These are phyloP conservation scores for Geosmithia putterillii DNA, from an alignment of 2,329 filamentous ascomycete genomes.

Conservation along the genomic window DNA sequence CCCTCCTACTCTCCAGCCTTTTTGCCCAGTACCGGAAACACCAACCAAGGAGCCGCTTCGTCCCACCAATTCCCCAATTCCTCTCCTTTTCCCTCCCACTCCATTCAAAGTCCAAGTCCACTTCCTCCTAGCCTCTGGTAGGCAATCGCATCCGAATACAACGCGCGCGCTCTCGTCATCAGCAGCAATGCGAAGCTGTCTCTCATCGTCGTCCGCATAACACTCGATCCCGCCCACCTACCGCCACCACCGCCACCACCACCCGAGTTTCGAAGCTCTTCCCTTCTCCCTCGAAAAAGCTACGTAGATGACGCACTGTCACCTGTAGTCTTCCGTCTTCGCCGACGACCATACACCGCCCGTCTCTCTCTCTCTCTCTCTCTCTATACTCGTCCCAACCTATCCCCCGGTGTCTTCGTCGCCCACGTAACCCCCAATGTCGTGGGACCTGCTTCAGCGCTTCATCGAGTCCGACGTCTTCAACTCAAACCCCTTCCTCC, in stretches of 20 bases:
- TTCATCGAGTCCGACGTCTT: constrained; percentile 92
- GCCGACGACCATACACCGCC: background rate
- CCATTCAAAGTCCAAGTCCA: no score
- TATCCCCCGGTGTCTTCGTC: no score
- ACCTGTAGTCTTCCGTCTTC: background rate
- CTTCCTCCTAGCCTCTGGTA: background rate
- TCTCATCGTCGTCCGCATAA: background rate
- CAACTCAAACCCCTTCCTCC: constrained; percentile 80
- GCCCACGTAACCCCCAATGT: constrained; percentile 47
- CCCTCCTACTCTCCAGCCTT: background rate
- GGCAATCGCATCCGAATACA: background rate
- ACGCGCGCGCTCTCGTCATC: background rate
- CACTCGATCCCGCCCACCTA: background rate
- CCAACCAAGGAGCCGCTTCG: background rate
- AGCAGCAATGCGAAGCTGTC: background rate
- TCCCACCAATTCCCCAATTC: background rate
- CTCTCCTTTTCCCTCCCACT: background rate
- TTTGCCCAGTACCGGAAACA: background rate
- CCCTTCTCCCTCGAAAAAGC: background rate
- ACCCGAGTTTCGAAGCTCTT: background rate
- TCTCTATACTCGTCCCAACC: constrained; percentile 15
- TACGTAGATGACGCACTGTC: constrained; percentile 1
- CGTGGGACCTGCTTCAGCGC: constrained; percentile 79
- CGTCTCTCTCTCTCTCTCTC: background rate
- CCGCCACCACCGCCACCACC: background rate